A percentile compares a stretch with the other conserved stretches of the same genome.
Conservation (phyloP, 1,284 basidiomycete species). For the Ustilago sp. region DNA sequence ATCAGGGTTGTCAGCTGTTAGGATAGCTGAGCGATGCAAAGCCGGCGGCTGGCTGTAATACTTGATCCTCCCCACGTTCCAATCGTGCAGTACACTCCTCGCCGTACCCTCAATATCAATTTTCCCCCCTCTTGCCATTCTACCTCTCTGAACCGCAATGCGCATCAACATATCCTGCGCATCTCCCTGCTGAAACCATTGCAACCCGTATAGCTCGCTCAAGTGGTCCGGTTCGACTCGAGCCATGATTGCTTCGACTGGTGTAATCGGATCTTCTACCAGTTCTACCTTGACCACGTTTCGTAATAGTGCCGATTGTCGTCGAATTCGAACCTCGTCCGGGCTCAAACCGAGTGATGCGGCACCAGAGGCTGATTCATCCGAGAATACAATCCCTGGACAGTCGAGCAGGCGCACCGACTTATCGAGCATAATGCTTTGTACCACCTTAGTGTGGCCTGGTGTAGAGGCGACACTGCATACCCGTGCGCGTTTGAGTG, state of each 20-base stretch:
- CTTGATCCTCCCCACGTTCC: constrained; percentile 95
- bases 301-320: constrained; percentile 73
- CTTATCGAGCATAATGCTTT: constrained; percentile 91
- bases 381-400: constrained; percentile 82
- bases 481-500: constrained; percentile 77
- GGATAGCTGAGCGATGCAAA: constrained; percentile 41
- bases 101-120: constrained; percentile 88
- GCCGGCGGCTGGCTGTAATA: constrained; percentile 84
- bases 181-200: constrained; percentile 70
- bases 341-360: constrained; percentile 74
- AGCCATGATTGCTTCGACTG: constrained; percentile 64
- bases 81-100: constrained; percentile 87
- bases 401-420: constrained; percentile 93
- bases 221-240: constrained; percentile 57
- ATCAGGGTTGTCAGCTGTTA: constrained; percentile 12
- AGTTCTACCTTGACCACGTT: constrained; percentile 94
- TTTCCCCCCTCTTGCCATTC: constrained; percentile 77
- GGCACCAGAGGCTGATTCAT: constrained; percentile 67
- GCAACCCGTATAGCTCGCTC: constrained; percentile 56
- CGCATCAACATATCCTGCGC: constrained; percentile 90
- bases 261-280: constrained; percentile 87
- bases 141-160: constrained; percentile 84
- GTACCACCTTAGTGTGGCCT: constrained; percentile 94
- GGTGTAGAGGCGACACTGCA: constrained; percentile 95
- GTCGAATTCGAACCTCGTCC: constrained; percentile 56